Evolutionary conservation across 1,284 basidiomycete species (phyloP).

Genomic region (Apiotrichum mycotoxinovorans): DNA sequence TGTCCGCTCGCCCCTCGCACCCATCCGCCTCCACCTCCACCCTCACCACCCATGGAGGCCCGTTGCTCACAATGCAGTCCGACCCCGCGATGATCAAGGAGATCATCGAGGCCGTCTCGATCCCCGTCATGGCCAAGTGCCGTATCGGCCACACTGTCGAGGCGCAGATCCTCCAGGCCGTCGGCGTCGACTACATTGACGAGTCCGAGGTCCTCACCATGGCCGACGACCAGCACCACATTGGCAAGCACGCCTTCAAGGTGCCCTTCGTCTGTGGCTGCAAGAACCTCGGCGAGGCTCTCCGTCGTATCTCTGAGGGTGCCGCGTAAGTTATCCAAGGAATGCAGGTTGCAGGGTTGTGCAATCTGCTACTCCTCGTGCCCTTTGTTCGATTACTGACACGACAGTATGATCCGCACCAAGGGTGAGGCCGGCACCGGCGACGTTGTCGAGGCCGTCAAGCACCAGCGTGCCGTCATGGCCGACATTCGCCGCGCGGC

Average conservation of each 20-base stretch:
- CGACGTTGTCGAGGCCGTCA: constrained; percentile 95
- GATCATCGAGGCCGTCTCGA: constrained; percentile 85
- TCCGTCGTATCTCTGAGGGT: constrained; percentile 94
- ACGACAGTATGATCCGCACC: constrained; percentile 70
- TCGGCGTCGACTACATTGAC: constrained; percentile 98
- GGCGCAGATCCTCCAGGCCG: constrained; percentile 89
- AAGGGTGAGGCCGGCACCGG: constrained; percentile 98
- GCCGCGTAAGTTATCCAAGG: constrained; percentile 68
- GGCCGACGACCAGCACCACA: constrained; percentile 78
- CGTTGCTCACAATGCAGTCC: constrained; percentile 57
- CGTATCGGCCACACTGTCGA: constrained; percentile 98
- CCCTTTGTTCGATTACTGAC: neutral
- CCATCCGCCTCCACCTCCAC: too few relatives aligned
- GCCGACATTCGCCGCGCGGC: constrained; percentile 81
- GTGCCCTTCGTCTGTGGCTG: constrained; percentile 63
- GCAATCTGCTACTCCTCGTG: too few relatives aligned
- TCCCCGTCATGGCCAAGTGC: constrained; percentile 60
- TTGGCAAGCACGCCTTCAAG: constrained; percentile 85
- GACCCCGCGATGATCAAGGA: constrained; percentile 97
- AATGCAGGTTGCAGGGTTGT: too few relatives aligned
- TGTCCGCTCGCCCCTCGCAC: too few relatives aligned
- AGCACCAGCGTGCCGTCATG: constrained; percentile 80
- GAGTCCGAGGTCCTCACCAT: constrained; percentile 95
- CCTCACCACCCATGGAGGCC: neutral
- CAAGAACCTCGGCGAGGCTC: constrained; percentile 71